A percentile compares a stretch with the other conserved stretches of the same genome.
Evolutionary conservation across 2,329 filamentous ascomycete species (phyloP).

Genomic region (Claviceps sp.): DNA sequence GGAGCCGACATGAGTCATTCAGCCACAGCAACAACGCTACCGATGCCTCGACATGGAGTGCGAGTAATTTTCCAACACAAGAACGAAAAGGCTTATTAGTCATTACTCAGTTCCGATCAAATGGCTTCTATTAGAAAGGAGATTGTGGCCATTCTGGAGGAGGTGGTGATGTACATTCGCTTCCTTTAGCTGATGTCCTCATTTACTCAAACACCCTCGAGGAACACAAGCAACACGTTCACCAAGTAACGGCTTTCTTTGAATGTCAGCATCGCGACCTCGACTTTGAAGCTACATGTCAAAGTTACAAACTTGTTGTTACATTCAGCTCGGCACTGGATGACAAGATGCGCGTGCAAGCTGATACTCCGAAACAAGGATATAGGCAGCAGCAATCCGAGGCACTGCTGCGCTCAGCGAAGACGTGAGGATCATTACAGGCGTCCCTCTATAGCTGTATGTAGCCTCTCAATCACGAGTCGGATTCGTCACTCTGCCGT

Average conservation of each 20-base stretch:
- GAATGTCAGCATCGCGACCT: too few relatives aligned
- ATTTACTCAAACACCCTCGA: too few relatives aligned
- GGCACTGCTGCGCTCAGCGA: constrained; percentile 39
- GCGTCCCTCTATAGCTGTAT: constrained; percentile 26
- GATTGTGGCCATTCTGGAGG: constrained; percentile 29
- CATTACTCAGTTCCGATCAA: constrained; percentile 75
- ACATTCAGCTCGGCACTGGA: constrained; percentile 41
- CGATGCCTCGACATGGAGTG: constrained; percentile 36
- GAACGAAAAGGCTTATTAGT: constrained; percentile 79
- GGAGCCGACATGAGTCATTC: neutral
- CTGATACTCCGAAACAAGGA: constrained; percentile 49
- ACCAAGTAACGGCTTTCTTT: too few relatives aligned
- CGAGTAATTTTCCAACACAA: constrained; percentile 81
- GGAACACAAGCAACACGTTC: too few relatives aligned
- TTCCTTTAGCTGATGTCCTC: constrained; percentile 64
- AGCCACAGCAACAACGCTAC: neutral
- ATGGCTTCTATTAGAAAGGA: constrained; percentile 50
- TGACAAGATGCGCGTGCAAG: constrained; percentile 37
- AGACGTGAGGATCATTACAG: constrained; percentile 18
- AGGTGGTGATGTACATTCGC: constrained; percentile 35
- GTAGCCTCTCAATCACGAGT: constrained; percentile 33
- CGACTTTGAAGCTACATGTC: too few relatives aligned
- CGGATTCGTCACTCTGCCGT: constrained; percentile 31
- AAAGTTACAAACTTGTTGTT: too few relatives aligned
- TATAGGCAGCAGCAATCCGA: constrained; percentile 53